Conservation (phyloP, 225 moss, liverwort and hornwort species). For the Polytrichum commune region DNA sequence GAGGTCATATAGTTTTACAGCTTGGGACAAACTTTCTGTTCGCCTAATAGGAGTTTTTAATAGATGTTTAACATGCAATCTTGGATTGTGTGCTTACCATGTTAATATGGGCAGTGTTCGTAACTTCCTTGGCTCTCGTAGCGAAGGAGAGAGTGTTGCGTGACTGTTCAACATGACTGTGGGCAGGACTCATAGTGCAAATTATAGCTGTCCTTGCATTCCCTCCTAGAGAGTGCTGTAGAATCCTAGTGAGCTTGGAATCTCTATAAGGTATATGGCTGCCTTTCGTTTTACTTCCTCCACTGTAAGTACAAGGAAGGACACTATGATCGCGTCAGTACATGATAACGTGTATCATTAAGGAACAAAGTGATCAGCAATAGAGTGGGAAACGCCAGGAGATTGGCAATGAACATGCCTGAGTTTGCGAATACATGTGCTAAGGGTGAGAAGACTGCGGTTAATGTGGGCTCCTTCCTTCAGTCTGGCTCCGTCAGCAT, state of each 20-base stretch:
- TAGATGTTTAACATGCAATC: too few relatives aligned
- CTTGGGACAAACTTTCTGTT: too few relatives aligned
- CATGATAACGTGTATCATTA: background rate
- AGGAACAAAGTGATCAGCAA: too few relatives aligned
- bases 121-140: slow-evolving; percentile 95
- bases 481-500: slow-evolving; percentile 81
- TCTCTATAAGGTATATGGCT: slow-evolving; percentile 97
- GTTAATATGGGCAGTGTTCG: slow-evolving; percentile 88
- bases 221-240: slow-evolving; percentile 95
- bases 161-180: slow-evolving; percentile 89
- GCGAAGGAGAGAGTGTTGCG: slow-evolving; percentile 97
- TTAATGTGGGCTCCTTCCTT: slow-evolving; percentile 98
- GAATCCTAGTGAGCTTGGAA: slow-evolving; percentile 91
- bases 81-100: slow-evolving; percentile 39
- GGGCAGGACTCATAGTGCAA: slow-evolving; percentile 99
- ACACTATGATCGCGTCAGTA: background rate
- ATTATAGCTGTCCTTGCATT: slow-evolving; percentile 99
- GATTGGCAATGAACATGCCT: slow-evolving; percentile 35
- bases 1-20: too few relatives aligned
- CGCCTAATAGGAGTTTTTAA: too few relatives aligned
- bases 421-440: slow-evolving; percentile 95
- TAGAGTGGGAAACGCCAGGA: too few relatives aligned
- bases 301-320: slow-evolving; percentile 39
- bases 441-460: slow-evolving; percentile 90
- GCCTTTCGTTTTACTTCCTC: slow-evolving; percentile 65